Base-by-base conservation (phyloP, 2,329 filamentous ascomycete species). In the Ophiobolus disseminans region DNA sequence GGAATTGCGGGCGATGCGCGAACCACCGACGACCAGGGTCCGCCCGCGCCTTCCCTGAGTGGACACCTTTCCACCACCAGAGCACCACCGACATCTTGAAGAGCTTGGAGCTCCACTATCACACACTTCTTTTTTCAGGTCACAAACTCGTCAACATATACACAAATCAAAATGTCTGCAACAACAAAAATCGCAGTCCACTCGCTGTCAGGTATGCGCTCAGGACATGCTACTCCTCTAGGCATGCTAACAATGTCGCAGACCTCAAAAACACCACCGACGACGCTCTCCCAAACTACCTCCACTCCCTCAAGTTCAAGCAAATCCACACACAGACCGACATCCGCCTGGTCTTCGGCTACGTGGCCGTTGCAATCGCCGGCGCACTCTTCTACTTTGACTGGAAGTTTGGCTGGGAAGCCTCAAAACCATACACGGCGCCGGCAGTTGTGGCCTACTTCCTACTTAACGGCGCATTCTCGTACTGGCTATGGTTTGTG, bases 231-330 rank as follows among this genome's bases (percentile, higher is more conserved):
- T 23, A 11, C 16, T 5, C n/a, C 20, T 13, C 39, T 34, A 31
- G 34, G 28, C 36, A 48, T 44, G 40, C 53, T 64, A 44, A 66
- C 48, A 47, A 11, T 16, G 21, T 26, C 11, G 11, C 48, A 96
- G 94, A 97, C 73, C 87, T 99, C 57, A 97, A 97, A 76, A 96
- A 94, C 78, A 95, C 92, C 30, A 91, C 90, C 60, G 94, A 99
- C 78, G 94, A 99, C 76, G 91, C 92, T 48, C 87, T 99, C 51
- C 86, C 89, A 50, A 91, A 94, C 76, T 97, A 97, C 79, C 86
- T 99, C 56, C 93, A 90, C 75, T 89, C 86, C 23, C 86, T 97
- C 72, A 86, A 82, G 60, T 97, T 97, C 80, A 83, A 78, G 55
- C 91, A 96, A 75, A 86, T 89, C 57, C 88, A 97, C 77, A 82